These are phyloP conservation scores for Crithidia acanthocephali DNA, from an alignment of 208 protist species.

Conservation along the genomic window DNA sequence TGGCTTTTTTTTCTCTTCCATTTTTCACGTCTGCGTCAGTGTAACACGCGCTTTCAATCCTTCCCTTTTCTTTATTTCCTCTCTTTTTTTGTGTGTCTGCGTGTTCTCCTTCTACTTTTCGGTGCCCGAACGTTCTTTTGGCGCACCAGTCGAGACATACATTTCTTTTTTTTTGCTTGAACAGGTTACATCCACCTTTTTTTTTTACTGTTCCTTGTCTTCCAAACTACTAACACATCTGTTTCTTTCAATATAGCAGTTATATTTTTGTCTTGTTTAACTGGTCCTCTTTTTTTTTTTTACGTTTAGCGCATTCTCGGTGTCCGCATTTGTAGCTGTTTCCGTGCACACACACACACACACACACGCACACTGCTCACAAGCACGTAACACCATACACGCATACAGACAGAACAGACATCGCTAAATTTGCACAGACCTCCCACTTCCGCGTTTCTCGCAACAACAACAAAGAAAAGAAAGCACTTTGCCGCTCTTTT, in stretches of 20 bases:
- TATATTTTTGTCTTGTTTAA: no score
- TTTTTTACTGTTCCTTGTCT: background rate
- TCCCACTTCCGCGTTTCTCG: background rate
- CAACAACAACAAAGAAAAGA: no score
- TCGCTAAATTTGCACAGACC: no score
- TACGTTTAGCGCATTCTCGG: no score
- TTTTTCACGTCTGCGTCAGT: constrained; percentile 1
- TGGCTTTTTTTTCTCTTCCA: constrained; percentile 12
- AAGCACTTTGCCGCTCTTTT: background rate
- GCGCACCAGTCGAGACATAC: background rate
- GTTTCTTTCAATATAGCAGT: no score
- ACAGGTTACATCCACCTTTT: background rate
- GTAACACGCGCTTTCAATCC: no score
- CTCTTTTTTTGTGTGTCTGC: constrained; percentile 6
- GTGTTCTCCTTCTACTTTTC: background rate
- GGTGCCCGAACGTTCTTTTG: background rate
- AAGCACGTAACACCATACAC: no score
- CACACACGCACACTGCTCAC: background rate
- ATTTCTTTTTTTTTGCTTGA: constrained; percentile 1
- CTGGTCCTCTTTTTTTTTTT: no score
- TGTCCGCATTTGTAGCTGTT: background rate
- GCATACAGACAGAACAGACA: no score
- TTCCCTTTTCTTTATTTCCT: background rate
- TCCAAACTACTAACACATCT: background rate
- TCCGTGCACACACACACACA: background rate